Base-by-base conservation (phyloP, 306 rosid genomes). In the Corylus avellana region DNA sequence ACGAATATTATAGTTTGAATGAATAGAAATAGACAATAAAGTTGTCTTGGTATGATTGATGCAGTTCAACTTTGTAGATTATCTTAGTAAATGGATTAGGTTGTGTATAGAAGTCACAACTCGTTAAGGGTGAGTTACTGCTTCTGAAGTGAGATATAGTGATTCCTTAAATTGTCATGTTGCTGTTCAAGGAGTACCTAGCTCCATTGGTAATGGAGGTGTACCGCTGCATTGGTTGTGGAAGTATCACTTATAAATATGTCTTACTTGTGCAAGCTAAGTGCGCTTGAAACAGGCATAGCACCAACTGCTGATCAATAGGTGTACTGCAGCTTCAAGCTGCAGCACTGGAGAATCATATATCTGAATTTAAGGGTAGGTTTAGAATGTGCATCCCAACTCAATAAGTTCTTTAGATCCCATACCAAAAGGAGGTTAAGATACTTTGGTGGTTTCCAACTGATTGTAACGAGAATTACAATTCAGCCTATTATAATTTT, bases 11-110 rank as follows among this genome's bases (percentile, higher is more conserved):
- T 58, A 13, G 68, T 62, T 29, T 22, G 12, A 25, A 62, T 29
- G 12, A 13, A 62, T 27, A 18, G 17, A 12, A 61, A 0, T 8
- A 50, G 51, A 46, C 11, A 18, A n/a, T 12, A 54, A 55, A 64
- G 55, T 42, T 68, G 29, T 18, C 18, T 39, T 67, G 22, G 13
- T 67, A 67, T 4, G 12, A 39, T 58, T 39, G 6, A 37, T 51
- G 61, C 49, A 58, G 50, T 84, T 70, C 27, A 59, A 18, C 55
- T 6, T 66, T 48, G 67, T 44, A 49, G n/a, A 44, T 75, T 67
- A 37, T 70, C 72, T 73, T 37, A 48, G 58, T 6, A 66, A 46
- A 37, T 50, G 61, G 6, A 66, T 3, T 42, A 17, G 12, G 13
- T 7, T 66, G 71, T 29, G 13, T 39, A 66, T 63, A 37, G 48